Evolutionary conservation across 495 filamentous ascomycete species (phyloP), one percentile per base, ranked within the genome.

Genomic region (Chaetomidium leptoderma): DNA sequence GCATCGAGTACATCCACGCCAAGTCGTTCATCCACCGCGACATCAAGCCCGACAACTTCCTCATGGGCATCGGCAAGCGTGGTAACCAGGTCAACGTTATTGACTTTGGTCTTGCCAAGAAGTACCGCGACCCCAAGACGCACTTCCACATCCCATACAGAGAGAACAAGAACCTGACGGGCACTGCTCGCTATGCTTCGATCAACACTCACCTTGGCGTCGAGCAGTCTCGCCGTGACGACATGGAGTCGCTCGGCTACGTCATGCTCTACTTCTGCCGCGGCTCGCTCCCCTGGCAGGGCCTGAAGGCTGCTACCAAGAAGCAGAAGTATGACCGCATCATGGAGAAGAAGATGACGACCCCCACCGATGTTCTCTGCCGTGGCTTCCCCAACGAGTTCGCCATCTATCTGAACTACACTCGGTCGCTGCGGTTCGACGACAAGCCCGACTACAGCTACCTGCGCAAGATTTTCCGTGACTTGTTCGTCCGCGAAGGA

Each of bases 271-370:
- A 99, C 80, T 99, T 99, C 81, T 97, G 95, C 83, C 95, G 95
- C 71, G 93, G 93, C 45, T 96, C 92, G 54, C 91, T 99, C 48
- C 93, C 95, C 57, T 99, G 95, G 95, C 95, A 99, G 78, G 95
- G 95, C 37, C 81, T 99, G 46, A 99, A 99, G 84, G 95, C 95
- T 80, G 95, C 95, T 64, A 99, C 95, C 53, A 97, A 99, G 85
- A 97, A 99, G 86, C 93, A 99, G 81, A 99, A 97, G 77, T 97
- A 99, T 69, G 95, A 99, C 76, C 86, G 95, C 51, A 99, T 99
- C 76, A 99, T 97, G 95, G 95, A 99, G 82, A 99, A 99, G 86
- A 99, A 99, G 88, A 97, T 99, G 95, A 99, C 93, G 10, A 99
- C 95, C 6, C 93, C 95, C 17, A 99, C 95, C 64, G 95, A 99